Evolutionary conservation across 805 yeast genomes (phyloP), one percentile per base, ranked within the genome.

Genomic region (Scheffersomyces coipomensis): DNA sequence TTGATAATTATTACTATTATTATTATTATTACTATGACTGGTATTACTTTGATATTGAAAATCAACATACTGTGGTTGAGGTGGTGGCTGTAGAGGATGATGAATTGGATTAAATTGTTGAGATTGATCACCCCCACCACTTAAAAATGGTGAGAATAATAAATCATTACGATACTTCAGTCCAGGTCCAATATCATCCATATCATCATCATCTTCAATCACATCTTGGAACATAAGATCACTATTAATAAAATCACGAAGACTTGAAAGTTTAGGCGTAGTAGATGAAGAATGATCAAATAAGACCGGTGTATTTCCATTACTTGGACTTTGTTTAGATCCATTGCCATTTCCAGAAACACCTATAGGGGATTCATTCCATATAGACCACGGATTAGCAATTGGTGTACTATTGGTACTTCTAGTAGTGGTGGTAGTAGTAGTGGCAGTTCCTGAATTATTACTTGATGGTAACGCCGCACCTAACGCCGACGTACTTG

Each of bases 81-180:
- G 30, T 13, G n/a, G 7, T 13, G 5, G 30, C 5, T n/a, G 30
- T 8, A 25, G 29, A 25, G 29, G 13, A 24, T 24, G 27, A 24
- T 8, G 8, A 24, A 24, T 5, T 24, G 7, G 27, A 12, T 7
- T 7, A 5, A 9, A 13, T 9, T 10, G 12, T 10, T 24, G 27
- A 24, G 13, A 10, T 7, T 22, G 24, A 22, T 22, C 24, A 22
- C 9, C 9, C 10, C 10, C 23, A 6, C 23, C 9, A 9, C 23
- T 21, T 13, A 31, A 37, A 21, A 37, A 33, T 4, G 39, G 35
- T 9, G 39, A 37, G 19, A 30, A 32, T 25, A 32, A 30, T n/a
- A 25, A 17, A 17, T 37, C 39, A 13, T 29, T 37, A 9, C 18
- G 30, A 10, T 13, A 27, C 30, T 27, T 27, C 5, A 27, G 5